These are phyloP conservation scores for Trebouxiophyceae sp. DNA, from an alignment of 163 green algal genomes.

Conservation along the genomic window DNA sequence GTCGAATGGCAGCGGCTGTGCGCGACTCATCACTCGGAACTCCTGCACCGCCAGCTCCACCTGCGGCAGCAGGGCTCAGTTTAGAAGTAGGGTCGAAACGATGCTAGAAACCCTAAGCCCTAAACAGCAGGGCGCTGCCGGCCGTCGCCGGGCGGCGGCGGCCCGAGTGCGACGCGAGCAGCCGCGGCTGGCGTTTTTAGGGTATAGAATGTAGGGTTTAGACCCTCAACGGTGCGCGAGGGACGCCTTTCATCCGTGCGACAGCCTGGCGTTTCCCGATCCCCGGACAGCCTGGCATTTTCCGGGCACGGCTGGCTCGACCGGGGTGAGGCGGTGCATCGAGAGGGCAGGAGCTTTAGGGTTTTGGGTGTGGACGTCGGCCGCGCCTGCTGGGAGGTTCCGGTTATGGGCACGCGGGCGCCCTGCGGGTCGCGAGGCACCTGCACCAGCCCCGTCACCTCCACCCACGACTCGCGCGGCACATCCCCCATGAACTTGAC, in stretches of 20 bases:
- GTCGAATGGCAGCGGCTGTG: conserved; percentile 87
- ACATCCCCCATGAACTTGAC: conserved; percentile 92
- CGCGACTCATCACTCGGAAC: conserved; percentile 69
- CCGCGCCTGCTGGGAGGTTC: not conserved
- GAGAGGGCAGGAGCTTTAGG: conserved; percentile 57
- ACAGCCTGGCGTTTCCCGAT: too few relatives aligned
- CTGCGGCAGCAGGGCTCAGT: too few relatives aligned
- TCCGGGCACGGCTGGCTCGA: not conserved
- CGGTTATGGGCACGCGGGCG: not conserved
- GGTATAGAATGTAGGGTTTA: too few relatives aligned
- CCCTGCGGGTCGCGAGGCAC: conserved; percentile 40
- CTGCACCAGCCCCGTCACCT: conserved; percentile 63
- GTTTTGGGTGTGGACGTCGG: too few relatives aligned
- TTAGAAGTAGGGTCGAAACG: too few relatives aligned
- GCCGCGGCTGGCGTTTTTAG: too few relatives aligned
- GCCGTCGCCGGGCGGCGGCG: too few relatives aligned
- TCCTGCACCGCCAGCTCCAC: conserved; percentile 72
- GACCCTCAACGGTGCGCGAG: too few relatives aligned
- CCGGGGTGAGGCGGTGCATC: not conserved
- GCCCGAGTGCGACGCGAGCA: too few relatives aligned
- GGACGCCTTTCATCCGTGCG: too few relatives aligned
- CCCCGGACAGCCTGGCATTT: not conserved
- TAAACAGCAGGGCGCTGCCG: too few relatives aligned
- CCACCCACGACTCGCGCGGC: conserved; percentile 87
- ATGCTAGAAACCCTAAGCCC: too few relatives aligned